phyloP scores from a whole-genome alignment of 2,329 filamentous ascomycete species.

The Cordyceps tenuipes region DNA sequence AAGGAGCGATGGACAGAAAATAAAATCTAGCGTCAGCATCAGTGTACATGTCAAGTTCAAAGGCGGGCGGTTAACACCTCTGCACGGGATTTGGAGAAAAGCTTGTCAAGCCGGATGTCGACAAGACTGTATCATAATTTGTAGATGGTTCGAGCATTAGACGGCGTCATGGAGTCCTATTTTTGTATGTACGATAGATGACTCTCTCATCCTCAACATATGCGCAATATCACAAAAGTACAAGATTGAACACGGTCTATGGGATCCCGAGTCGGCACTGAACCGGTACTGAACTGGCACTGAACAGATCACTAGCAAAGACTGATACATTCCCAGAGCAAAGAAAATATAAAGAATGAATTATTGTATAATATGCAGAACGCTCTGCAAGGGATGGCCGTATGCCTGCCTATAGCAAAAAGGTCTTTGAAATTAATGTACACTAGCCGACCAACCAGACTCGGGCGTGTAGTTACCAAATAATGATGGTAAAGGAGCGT shows the following conservation, averaged over 20 bases:
- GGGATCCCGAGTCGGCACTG: too few species aligned
- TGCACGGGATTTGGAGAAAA: conserved; percentile 5
- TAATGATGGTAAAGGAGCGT: conserved; percentile 1
- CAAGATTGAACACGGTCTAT: neutral
- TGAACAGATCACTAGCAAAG: neutral
- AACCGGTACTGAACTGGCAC: too few species aligned
- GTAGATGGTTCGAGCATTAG: conserved; percentile 27
- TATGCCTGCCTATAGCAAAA: neutral
- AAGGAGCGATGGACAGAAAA: neutral
- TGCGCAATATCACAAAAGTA: neutral
- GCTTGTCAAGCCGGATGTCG: conserved; percentile 21
- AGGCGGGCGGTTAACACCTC: neutral
- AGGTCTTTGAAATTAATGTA: neutral
- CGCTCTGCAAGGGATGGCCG: neutral
- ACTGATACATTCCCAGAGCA: neutral
- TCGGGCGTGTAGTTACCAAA: conserved; percentile 5
- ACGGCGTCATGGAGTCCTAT: conserved; percentile 13
- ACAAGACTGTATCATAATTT: conserved; percentile 28
- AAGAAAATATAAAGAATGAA: neutral
- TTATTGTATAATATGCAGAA: conserved; percentile 2
- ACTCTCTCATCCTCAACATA: conserved; percentile 10
- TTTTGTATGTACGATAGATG: conserved; percentile 10
- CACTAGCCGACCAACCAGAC: neutral
- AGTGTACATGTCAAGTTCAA: conserved; percentile 1
- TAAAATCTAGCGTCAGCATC: conserved; percentile 9